Percentiles rank a stretch among this genome's conserved stretches.
Evolutionary conservation across 192 early-diverging fungal species (phyloP).

Genomic region (Phycomyces blakesleeanus): DNA sequence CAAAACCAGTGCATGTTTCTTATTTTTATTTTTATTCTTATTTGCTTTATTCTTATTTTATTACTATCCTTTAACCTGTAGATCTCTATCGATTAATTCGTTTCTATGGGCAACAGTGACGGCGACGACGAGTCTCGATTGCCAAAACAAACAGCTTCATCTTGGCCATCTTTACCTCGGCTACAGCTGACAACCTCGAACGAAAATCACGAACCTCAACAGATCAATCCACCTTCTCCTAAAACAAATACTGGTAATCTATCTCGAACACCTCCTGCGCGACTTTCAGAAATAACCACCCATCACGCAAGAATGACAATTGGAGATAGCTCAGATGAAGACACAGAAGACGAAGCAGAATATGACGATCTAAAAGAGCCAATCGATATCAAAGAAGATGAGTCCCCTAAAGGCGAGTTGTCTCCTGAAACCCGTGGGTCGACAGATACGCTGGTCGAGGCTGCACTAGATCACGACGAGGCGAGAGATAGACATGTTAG

Average conservation of each 20-base stretch:
- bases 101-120: background rate
- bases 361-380: background rate
- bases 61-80: background rate
- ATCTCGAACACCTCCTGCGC: no score
- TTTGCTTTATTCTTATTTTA: background rate
- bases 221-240: background rate
- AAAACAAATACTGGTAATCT: background rate
- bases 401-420: background rate
- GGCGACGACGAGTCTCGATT: background rate
- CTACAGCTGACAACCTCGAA: background rate
- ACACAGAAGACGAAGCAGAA: background rate
- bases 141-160: background rate
- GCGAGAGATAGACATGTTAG: constrained; percentile 27
- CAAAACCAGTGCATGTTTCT: background rate
- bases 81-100: background rate
- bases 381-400: background rate
- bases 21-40: background rate
- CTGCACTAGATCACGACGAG: constrained; percentile 22
- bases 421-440: constrained; percentile 1
- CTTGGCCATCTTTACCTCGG: background rate
- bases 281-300: background rate
- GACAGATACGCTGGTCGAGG: constrained; percentile 28
- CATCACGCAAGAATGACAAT: background rate
- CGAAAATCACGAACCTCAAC: background rate
- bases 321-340: background rate